phyloP scores from a whole-genome alignment of 345 rosid species.

The Eucalyptus marginata region DNA sequence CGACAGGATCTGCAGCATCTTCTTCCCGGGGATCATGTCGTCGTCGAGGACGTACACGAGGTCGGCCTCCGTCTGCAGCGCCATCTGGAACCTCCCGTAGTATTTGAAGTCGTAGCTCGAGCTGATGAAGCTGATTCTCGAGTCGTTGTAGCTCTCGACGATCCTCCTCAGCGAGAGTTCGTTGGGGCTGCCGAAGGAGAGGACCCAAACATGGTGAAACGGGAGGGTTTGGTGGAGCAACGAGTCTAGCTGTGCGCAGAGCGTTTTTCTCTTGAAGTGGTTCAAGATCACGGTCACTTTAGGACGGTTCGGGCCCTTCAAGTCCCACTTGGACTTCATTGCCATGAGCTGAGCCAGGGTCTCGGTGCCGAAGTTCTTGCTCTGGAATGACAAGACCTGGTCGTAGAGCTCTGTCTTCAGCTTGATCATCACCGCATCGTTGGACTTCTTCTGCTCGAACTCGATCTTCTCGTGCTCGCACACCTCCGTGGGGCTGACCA shows the following conservation, averaged over 20 bases:
- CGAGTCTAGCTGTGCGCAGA: slow-evolving; percentile 85
- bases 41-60: slow-evolving; percentile 81
- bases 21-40: slow-evolving; percentile 93
- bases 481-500: slow-evolving; percentile 27
- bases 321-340: slow-evolving; percentile 81
- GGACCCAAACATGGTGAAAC: slow-evolving; percentile 88
- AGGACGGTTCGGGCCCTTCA: slow-evolving; percentile 45
- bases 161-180: slow-evolving; percentile 59
- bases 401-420: slow-evolving; percentile 62
- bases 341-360: slow-evolving; percentile 57
- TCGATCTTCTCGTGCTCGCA: slow-evolving; percentile 91
- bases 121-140: slow-evolving; percentile 86
- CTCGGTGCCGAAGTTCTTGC: slow-evolving; percentile 51
- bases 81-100: slow-evolving; percentile 97
- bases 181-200: slow-evolving; percentile 88
- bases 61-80: slow-evolving; percentile 87
- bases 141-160: slow-evolving; percentile 67
- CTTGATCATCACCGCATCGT: slow-evolving; percentile 64
- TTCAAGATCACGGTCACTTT: slow-evolving; percentile 80
- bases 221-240: slow-evolving; percentile 85
- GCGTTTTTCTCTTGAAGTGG: slow-evolving; percentile 95
- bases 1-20: slow-evolving; percentile 82
- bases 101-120: slow-evolving; percentile 92
- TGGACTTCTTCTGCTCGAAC: slow-evolving; percentile 83
- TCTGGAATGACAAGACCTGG: slow-evolving; percentile 54